Conservation (phyloP, 306 rosid genomes). For the Fagus sylvatica region DNA sequence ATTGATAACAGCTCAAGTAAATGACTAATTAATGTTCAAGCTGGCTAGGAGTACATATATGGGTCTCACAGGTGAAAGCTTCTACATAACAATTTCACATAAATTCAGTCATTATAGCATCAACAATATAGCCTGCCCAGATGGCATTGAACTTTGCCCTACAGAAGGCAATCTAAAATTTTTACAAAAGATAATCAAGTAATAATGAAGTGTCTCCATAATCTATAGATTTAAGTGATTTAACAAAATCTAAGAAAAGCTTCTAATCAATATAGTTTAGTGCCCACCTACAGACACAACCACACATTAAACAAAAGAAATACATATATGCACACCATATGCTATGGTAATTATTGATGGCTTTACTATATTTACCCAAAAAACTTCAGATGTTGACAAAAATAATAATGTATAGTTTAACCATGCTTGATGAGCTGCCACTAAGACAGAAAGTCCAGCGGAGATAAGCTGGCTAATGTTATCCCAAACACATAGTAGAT, state of each 20-base stretch:
- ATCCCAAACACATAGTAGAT: neutral
- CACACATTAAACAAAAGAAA: neutral
- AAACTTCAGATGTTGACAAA: neutral
- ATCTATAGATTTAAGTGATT: neutral
- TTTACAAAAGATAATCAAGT: neutral
- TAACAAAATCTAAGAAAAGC: neutral
- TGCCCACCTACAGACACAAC: neutral
- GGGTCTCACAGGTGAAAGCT: constrained; percentile 4
- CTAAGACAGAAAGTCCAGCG: constrained; percentile 12
- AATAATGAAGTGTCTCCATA: neutral
- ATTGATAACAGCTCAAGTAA: neutral
- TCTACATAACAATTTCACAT: neutral
- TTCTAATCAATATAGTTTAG: neutral
- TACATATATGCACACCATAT: neutral
- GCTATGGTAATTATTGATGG: neutral
- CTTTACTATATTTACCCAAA: neutral
- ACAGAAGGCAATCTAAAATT: neutral
- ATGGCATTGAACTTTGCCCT: constrained; percentile 16
- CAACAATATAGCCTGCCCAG: constrained; percentile 1
- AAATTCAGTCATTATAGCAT: neutral
- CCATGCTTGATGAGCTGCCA: constrained; percentile 25
- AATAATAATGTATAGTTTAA: neutral
- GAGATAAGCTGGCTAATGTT: neutral
- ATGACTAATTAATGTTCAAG: neutral
- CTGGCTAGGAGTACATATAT: neutral